These are phyloP conservation scores for Gastrolobium bilobum DNA, from an alignment of 306 rosid genomes.

Conservation along the genomic window DNA sequence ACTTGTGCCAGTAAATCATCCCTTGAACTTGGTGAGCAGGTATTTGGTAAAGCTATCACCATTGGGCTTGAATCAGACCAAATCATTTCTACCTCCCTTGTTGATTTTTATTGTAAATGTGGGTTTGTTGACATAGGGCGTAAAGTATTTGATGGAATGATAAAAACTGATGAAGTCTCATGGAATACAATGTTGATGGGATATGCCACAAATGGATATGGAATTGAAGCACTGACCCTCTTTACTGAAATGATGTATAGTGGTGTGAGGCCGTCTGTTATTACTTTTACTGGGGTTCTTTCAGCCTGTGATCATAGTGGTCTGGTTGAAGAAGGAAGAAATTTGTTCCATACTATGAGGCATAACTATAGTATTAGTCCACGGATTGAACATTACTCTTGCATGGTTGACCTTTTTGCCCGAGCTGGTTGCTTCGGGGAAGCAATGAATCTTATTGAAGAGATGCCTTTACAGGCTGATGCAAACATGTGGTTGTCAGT, in stretches of 20 bases:
- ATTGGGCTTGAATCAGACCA: slow-evolving; percentile 70
- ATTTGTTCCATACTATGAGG: slow-evolving; percentile 66
- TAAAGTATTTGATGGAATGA: slow-evolving; percentile 66
- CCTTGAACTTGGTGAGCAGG: slow-evolving; percentile 76
- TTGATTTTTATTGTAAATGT: slow-evolving; percentile 83
- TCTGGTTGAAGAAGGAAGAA: slow-evolving; percentile 75
- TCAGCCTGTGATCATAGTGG: slow-evolving; percentile 87
- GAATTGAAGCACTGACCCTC: slow-evolving; percentile 70
- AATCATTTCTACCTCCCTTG: slow-evolving; percentile 70
- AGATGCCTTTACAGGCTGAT: slow-evolving; percentile 75
- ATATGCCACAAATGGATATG: slow-evolving; percentile 85
- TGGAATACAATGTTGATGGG: slow-evolving; percentile 91
- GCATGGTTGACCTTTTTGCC: slow-evolving; percentile 76
- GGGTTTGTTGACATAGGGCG: slow-evolving; percentile 69
- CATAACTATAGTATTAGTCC: slow-evolving; percentile 61
- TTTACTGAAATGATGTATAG: slow-evolving; percentile 68
- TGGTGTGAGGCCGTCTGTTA: slow-evolving; percentile 62
- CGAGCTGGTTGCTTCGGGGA: slow-evolving; percentile 74
- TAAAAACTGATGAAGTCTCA: slow-evolving; percentile 69
- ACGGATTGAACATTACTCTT: slow-evolving; percentile 73
- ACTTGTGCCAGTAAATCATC: slow-evolving; percentile 75
- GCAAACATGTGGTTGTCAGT: slow-evolving; percentile 76
- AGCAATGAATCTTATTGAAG: slow-evolving; percentile 65
- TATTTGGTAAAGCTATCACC: slow-evolving; percentile 67
- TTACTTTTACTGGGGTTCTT: slow-evolving; percentile 75